These are phyloP conservation scores for Candida tropicalis DNA, from an alignment of 1,139 yeast species.

Conservation along the genomic window DNA sequence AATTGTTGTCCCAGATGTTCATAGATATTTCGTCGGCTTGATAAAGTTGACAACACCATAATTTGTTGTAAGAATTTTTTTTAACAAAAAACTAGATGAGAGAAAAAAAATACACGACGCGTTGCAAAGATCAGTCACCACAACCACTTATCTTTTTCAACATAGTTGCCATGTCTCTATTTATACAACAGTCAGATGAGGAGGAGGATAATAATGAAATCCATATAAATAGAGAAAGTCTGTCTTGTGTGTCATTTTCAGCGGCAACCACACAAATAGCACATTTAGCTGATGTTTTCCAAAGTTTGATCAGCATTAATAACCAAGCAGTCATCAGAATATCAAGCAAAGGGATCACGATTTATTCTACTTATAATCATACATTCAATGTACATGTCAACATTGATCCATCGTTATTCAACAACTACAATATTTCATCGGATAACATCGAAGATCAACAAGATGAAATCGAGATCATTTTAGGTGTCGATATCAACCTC, in stretches of 20 bases:
- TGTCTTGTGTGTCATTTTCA: constrained; percentile 22
- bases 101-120: not conserved
- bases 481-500: constrained; percentile 42
- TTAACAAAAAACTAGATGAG: no score
- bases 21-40: no score
- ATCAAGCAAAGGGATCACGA: constrained; percentile 32
- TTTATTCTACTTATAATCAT: constrained; percentile 43
- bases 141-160: not conserved
- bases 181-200: constrained; percentile 11
- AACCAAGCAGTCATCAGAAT: constrained; percentile 41
- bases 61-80: no score
- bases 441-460: constrained; percentile 16
- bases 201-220: not conserved
- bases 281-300: constrained; percentile 43
- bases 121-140: not conserved
- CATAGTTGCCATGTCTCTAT: constrained; percentile 1
- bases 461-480: constrained; percentile 25
- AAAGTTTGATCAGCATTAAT: constrained; percentile 35
- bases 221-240: not conserved
- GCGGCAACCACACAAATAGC: constrained; percentile 43
- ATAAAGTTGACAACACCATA: no score
- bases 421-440: constrained; percentile 26
- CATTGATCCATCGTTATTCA: constrained; percentile 42
- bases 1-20: no score
- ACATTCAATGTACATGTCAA: constrained; percentile 37